phyloP scores from a whole-genome alignment of 768 basidiomycete species.

The Dacryopinax spathularia region DNA sequence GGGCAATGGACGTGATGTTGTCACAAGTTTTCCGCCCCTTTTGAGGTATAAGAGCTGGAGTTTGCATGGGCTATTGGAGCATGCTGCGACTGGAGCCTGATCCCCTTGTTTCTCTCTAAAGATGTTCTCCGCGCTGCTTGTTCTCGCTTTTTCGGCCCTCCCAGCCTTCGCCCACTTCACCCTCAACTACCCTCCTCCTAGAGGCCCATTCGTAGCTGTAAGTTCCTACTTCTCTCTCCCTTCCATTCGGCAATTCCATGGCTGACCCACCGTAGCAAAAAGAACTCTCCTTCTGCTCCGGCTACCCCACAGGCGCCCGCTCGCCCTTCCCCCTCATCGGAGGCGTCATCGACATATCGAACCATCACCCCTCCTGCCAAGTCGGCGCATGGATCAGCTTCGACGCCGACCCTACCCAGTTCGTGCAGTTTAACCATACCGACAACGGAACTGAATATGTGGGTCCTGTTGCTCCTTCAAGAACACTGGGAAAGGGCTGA shows the following conservation, averaged over 20 bases:
- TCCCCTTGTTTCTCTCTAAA: no score
- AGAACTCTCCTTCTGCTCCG: slow-evolving; percentile 50
- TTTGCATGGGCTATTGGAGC: no score
- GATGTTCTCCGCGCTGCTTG: slow-evolving; percentile 28
- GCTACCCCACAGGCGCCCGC: slow-evolving; percentile 36
- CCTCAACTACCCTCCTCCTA: slow-evolving; percentile 56
- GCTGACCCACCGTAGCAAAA: no score
- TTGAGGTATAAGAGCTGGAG: no score
- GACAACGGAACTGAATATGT: slow-evolving; percentile 15
- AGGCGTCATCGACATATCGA: slow-evolving; percentile 48
- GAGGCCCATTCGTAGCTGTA: slow-evolving; percentile 51
- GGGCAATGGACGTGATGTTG: no score
- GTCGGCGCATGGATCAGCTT: slow-evolving; percentile 7
- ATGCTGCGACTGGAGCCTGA: no score
- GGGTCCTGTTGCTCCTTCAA: background rate
- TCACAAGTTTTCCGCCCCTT: no score
- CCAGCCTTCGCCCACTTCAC: slow-evolving; percentile 62
- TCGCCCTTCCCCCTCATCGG: slow-evolving; percentile 51
- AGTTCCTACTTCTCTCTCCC: slow-evolving; percentile 14
- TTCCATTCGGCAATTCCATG: no score
- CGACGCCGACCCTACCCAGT: slow-evolving; percentile 41
- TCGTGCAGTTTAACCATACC: slow-evolving; percentile 44
- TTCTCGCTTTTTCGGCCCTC: slow-evolving; percentile 30
- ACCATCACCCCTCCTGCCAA: slow-evolving; percentile 46
- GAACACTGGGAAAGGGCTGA: no score